Evolutionary conservation across 2,329 filamentous ascomycete genomes (phyloP), one percentile per base, ranked within the genome.

Genomic region (Acrodontium crateriforme): DNA sequence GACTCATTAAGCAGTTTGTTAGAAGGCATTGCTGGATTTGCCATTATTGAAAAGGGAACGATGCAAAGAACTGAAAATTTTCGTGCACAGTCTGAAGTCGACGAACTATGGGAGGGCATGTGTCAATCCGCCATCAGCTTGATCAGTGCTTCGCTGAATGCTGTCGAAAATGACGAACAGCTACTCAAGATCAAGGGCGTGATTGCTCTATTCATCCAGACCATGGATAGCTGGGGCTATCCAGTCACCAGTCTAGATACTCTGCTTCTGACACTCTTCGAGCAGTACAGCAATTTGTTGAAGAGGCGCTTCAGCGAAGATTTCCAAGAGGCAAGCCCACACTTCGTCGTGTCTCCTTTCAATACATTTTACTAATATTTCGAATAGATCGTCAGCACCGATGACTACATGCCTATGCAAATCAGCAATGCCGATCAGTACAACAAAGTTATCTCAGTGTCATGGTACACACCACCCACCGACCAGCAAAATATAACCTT

Each of bases 351-450:
- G 5, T 4, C n/a, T 8, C 8, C 4, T 18, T 5, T n/a, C 4
- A 10, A 9, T 16, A 14, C 14, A 19, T 20, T 7, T 3, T 27
- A 14, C 31, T 40, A 24, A 35, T 25, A 20, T 20, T 10, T 7
- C 6, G 16, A 17, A 16, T 33, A 67, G 59, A 77, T 78, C 41
- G 71, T 78, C 14, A 65, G 81, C n/a, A 94, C 83, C 1, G 89
- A 98, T 52, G 89, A 98, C 55, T 98, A 98, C 56, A 98, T 98
- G 87, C 91, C 89, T 2, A 95, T 98, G 89, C 81, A 83, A 2
- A 92, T 95, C 52, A 82, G 84, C 45, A 84, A 78, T 12, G 58
- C 68, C 10, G 85, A 93, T 44, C 85, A 95, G 47, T 95, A 92
- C 49, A 82, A 91, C 45, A 93, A 94, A 47, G 87, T 98, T 18